These are phyloP conservation scores for Oryza meridionalis DNA, from an alignment of 176 grass and related monocot species.

Conservation along the genomic window DNA sequence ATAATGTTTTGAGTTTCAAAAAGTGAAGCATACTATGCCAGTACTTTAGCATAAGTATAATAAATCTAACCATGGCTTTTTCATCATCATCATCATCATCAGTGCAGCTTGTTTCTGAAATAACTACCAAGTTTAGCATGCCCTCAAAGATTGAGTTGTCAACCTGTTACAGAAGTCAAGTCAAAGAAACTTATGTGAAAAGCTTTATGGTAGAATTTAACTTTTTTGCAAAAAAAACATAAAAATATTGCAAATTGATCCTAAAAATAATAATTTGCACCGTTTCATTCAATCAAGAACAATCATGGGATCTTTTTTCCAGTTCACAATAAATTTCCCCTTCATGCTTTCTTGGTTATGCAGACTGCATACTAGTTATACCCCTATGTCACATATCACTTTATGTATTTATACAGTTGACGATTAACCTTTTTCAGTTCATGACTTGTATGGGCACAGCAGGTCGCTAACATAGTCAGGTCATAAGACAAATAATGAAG, in stretches of 20 bases:
- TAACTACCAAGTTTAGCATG: constrained; percentile 57
- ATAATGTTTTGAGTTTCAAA: neutral
- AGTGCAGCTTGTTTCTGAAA: constrained; percentile 32
- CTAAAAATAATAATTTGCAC: neutral
- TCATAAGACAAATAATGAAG: constrained; percentile 12
- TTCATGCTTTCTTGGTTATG: neutral
- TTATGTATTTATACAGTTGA: neutral
- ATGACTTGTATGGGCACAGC: constrained; percentile 1
- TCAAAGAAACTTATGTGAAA: constrained; percentile 22
- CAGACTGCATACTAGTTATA: constrained; percentile 11
- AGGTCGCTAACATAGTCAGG: neutral
- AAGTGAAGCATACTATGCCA: neutral
- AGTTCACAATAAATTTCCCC: neutral
- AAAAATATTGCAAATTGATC: neutral
- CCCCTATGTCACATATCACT: constrained; percentile 6
- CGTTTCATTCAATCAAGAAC: constrained; percentile 23
- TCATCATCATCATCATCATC: constrained; percentile 29
- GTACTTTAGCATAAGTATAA: constrained; percentile 24
- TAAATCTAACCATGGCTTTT: constrained; percentile 63
- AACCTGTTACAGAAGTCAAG: constrained; percentile 47
- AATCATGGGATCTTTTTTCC: constrained; percentile 13
- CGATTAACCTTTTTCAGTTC: neutral
- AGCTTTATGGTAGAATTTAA: neutral
- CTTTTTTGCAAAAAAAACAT: constrained; percentile 8
- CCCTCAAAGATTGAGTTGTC: constrained; percentile 61